Conservation (phyloP, 179 eudicot species). For the Monotropa hypopitys region DNA sequence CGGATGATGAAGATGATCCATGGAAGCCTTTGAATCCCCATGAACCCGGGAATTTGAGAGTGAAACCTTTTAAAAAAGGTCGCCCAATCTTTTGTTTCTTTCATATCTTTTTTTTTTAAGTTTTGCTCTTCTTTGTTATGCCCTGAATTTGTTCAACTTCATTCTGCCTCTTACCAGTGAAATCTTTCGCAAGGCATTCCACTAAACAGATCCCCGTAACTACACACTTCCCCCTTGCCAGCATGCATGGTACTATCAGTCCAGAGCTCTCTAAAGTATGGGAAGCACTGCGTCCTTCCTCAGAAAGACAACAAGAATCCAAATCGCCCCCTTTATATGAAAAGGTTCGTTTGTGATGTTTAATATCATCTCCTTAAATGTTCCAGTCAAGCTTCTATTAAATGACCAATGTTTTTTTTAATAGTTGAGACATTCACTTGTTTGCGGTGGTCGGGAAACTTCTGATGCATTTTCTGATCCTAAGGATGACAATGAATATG, state of each 20-base stretch:
- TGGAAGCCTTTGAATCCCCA: conserved; percentile 93
- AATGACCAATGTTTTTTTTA: conserved; percentile 5
- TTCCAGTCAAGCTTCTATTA: neutral
- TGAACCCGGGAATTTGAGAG: conserved; percentile 75
- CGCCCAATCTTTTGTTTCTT: conserved; percentile 7
- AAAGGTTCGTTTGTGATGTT: conserved; percentile 38
- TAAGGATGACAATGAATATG: conserved; percentile 28
- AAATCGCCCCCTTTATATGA: conserved; percentile 49
- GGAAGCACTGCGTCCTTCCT: conserved; percentile 29
- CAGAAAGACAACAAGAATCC: conserved; percentile 28
- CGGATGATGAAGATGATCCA: conserved; percentile 59
- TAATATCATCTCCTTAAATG: neutral
- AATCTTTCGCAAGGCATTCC: conserved; percentile 25
- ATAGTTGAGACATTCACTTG: conserved; percentile 73
- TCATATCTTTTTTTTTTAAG: neutral
- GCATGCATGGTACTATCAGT: conserved; percentile 44
- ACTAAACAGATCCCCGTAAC: conserved; percentile 21
- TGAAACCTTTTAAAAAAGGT: conserved; percentile 82
- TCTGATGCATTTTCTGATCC: conserved; percentile 21
- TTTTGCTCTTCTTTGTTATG: neutral
- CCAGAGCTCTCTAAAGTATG: conserved; percentile 49
- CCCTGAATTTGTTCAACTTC: conserved; percentile 4
- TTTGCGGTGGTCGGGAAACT: conserved; percentile 29
- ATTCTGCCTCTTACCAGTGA: conserved; percentile 38
- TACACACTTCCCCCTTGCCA: conserved; percentile 64